A percentile compares a stretch with the other conserved stretches of the same genome.
phyloP scores from a whole-genome alignment of 2,329 filamentous ascomycete species.

The Aspergillus candidus region DNA sequence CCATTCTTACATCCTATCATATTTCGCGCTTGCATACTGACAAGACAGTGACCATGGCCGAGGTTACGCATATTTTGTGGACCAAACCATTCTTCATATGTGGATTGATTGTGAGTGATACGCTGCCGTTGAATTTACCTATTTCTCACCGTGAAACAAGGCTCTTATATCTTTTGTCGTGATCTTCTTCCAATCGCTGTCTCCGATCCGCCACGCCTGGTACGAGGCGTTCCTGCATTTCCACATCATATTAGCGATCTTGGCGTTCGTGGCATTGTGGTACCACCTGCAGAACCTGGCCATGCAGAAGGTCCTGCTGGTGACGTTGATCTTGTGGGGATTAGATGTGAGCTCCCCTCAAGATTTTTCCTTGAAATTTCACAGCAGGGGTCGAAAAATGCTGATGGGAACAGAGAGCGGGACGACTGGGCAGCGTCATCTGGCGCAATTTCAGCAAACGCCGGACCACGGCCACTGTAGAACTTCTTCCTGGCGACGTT shows the following conservation, averaged over 20 bases:
- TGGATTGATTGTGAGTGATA: conserved; percentile 38
- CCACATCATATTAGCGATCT: conserved; percentile 36
- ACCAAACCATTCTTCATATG: conserved; percentile 24
- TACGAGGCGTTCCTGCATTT: conserved; percentile 42
- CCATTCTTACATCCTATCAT: background rate
- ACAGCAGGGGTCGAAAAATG: too few relatives aligned
- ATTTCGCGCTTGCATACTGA: background rate
- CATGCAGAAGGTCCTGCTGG: conserved; percentile 26
- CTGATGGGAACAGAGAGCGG: conserved; percentile 30
- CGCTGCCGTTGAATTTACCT: conserved; percentile 52
- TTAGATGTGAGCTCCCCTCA: conserved; percentile 25
- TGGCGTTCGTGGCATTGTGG: conserved; percentile 35
- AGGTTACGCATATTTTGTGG: conserved; percentile 22
- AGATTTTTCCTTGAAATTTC: too few relatives aligned
- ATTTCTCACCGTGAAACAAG: conserved; percentile 21
- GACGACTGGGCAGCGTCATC: conserved; percentile 42
- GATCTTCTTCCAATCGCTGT: conserved; percentile 37
- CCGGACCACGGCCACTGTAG: conserved; percentile 47
- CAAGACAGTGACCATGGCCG: conserved; percentile 47
- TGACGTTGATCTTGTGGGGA: conserved; percentile 29
- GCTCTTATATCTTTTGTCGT: conserved; percentile 33
- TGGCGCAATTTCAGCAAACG: conserved; percentile 48
- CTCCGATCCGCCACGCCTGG: conserved; percentile 38
- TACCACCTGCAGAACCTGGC: conserved; percentile 27
- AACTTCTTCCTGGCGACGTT: conserved; percentile 51